Percentiles rank a stretch among this genome's conserved stretches.
These are phyloP conservation scores for Fusarium sp. DNA, from an alignment of 2,329 filamentous ascomycete species.

Conservation along the genomic window DNA sequence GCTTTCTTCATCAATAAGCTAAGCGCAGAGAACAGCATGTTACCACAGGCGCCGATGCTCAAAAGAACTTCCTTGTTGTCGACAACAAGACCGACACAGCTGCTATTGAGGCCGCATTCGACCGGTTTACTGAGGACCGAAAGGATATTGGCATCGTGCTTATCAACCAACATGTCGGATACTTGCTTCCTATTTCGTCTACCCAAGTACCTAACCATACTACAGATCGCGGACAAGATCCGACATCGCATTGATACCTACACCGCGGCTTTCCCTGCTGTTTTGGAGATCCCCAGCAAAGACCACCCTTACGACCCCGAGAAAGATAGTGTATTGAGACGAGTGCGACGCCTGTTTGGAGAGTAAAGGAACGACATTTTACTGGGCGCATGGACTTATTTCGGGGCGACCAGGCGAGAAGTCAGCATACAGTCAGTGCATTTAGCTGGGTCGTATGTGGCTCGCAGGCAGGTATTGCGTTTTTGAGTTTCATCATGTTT, in stretches of 20 bases:
- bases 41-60: constrained; percentile 84
- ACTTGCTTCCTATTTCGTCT: neutral
- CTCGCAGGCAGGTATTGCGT: constrained; percentile 10
- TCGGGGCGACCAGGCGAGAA: constrained; percentile 9
- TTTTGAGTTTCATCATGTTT: constrained; percentile 9
- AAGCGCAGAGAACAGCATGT: constrained; percentile 74
- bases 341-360: constrained; percentile 76
- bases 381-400: constrained; percentile 13
- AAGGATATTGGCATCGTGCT: constrained; percentile 97
- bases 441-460: constrained; percentile 3
- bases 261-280: constrained; percentile 92
- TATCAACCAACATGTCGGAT: constrained; percentile 94
- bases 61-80: constrained; percentile 98
- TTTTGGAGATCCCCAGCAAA: constrained; percentile 98
- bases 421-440: constrained; percentile 4
- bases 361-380: constrained; percentile 61
- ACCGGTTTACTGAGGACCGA: constrained; percentile 85
- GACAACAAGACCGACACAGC: constrained; percentile 91
- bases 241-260: constrained; percentile 90
- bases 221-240: constrained; percentile 91
- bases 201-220: constrained; percentile 33
- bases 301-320: constrained; percentile 99
- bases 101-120: constrained; percentile 89
- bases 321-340: constrained; percentile 95
- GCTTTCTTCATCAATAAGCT: constrained; percentile 2